A percentile compares a stretch with the other conserved stretches of the same genome.
phyloP scores from a whole-genome alignment of 1,139 yeast species.

The Pichia sp. region DNA sequence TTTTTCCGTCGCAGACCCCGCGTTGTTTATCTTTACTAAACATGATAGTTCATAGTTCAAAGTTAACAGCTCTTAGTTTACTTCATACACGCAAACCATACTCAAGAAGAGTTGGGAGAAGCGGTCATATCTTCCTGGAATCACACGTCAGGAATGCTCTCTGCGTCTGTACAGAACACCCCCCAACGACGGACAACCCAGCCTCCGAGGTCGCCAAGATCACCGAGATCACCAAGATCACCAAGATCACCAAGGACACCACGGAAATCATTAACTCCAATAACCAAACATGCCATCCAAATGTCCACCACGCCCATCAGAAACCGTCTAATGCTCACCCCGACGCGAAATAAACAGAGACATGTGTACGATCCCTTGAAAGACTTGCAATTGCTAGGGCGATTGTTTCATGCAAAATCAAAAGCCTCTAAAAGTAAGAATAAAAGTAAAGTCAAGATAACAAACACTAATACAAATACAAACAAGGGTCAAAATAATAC shows the following conservation, averaged over 20 bases:
- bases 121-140: too few relatives aligned
- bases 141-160: too few relatives aligned
- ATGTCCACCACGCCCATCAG: constrained; percentile 26
- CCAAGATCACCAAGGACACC: constrained; percentile 12
- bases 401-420: constrained; percentile 18
- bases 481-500: neutral
- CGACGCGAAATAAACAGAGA: constrained; percentile 18
- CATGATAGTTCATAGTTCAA: too few relatives aligned
- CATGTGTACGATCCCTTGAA: constrained; percentile 25
- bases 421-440: too few relatives aligned
- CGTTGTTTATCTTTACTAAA: too few relatives aligned
- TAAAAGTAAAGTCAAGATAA: neutral
- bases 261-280: constrained; percentile 24
- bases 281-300: constrained; percentile 23
- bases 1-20: too few relatives aligned
- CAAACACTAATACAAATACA: neutral
- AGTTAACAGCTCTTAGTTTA: too few relatives aligned
- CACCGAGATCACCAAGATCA: constrained; percentile 8
- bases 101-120: neutral
- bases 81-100: neutral
- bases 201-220: constrained; percentile 2
- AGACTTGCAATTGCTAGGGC: constrained; percentile 25
- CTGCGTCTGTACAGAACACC: too few relatives aligned
- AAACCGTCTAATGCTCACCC: constrained; percentile 23
- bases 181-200: constrained; percentile 7